A percentile compares a stretch with the other conserved stretches of the same genome.
phyloP scores from a whole-genome alignment of 2,329 filamentous ascomycete species.

The Exophiala viscosa region DNA sequence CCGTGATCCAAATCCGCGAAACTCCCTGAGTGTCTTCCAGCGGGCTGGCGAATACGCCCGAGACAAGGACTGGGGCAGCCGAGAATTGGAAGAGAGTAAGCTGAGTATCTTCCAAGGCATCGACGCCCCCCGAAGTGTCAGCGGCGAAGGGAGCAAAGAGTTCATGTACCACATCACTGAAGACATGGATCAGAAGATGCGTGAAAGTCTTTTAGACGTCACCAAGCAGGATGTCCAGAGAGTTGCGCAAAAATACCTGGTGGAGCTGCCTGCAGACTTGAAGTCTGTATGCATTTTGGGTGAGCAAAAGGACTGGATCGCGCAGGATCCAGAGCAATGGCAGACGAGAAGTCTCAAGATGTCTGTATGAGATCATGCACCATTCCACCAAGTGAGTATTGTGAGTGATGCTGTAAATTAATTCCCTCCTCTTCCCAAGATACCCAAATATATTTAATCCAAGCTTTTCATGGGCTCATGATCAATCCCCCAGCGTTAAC shows the following conservation, averaged over 20 bases:
- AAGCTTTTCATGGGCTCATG: slow-evolving; percentile 18
- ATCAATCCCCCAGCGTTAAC: slow-evolving; percentile 6
- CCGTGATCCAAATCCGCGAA: slow-evolving; percentile 89
- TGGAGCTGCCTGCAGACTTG: slow-evolving; percentile 60
- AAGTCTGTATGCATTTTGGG: slow-evolving; percentile 71
- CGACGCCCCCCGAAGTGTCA: slow-evolving; percentile 84
- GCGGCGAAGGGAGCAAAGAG: slow-evolving; percentile 76
- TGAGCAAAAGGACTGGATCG: slow-evolving; percentile 67
- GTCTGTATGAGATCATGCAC: slow-evolving; percentile 17
- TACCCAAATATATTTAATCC: slow-evolving; percentile 15
- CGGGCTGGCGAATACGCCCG: slow-evolving; percentile 79
- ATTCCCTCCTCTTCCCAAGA: slow-evolving; percentile 25
- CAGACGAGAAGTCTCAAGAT: slow-evolving; percentile 24
- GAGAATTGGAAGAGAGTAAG: slow-evolving; percentile 93
- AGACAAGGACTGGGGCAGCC: slow-evolving; percentile 74
- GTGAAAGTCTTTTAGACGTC: slow-evolving; percentile 83
- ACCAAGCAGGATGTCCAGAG: slow-evolving; percentile 72
- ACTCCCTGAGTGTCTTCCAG: slow-evolving; percentile 79
- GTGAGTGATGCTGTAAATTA: slow-evolving; percentile 16
- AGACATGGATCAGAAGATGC: slow-evolving; percentile 80
- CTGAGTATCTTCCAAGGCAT: slow-evolving; percentile 88
- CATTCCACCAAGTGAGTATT: slow-evolving; percentile 4
- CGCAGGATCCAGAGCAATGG: slow-evolving; percentile 21
- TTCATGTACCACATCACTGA: slow-evolving; percentile 84
- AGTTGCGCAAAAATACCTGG: slow-evolving; percentile 77